Conservation (phyloP, 805 yeast genomes). For the Candida silvatica region DNA sequence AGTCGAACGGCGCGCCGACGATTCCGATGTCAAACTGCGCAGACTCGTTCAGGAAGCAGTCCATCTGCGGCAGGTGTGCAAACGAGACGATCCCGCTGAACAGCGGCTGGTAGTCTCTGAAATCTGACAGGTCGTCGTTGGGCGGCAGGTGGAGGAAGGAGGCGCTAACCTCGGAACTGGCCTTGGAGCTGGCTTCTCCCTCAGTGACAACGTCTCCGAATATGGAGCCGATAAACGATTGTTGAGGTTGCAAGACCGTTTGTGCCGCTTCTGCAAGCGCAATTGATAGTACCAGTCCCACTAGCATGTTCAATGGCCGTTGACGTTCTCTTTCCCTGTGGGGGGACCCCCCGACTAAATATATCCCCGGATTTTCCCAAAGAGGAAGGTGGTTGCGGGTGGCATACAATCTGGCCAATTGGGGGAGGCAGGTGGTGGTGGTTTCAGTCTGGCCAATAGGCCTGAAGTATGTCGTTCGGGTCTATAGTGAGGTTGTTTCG, state of each 20-base stretch:
- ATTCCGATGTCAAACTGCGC: slow-evolving; percentile 41
- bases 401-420: no score
- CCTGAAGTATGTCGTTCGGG: no score
- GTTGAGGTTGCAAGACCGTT: slow-evolving; percentile 5
- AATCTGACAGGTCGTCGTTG: slow-evolving; percentile 29
- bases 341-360: no score
- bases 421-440: no score
- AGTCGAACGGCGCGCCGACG: slow-evolving; percentile 53
- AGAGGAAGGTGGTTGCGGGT: no score
- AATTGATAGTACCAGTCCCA: no score
- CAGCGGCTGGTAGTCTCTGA: slow-evolving; percentile 8
- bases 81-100: slow-evolving; percentile 52
- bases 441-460: no score
- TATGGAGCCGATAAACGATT: slow-evolving; percentile 12
- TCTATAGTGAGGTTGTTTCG: no score
- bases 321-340: no score
- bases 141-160: slow-evolving; percentile 23
- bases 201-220: slow-evolving; percentile 16
- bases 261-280: no score
- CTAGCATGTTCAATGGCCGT: no score
- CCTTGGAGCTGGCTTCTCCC: slow-evolving; percentile 6
- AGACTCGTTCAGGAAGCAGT: slow-evolving; percentile 38
- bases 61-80: slow-evolving; percentile 40
- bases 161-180: slow-evolving; percentile 8
- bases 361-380: no score